These are phyloP conservation scores for Clavispora asparagi DNA, from an alignment of 805 yeast species.

Conservation along the genomic window DNA sequence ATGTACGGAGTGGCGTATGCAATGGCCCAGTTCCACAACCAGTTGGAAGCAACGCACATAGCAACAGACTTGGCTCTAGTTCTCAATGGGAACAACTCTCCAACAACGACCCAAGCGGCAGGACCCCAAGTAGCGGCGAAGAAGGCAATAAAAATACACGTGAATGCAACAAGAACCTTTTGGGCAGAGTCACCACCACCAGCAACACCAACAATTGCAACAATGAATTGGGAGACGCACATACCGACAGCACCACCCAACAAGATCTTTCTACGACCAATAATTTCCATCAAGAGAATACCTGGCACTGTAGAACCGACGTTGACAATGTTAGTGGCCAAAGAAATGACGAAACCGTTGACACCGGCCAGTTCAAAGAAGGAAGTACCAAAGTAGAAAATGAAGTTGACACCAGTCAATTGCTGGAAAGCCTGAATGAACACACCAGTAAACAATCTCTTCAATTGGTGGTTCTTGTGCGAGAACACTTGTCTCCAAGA, in stretches of 20 bases:
- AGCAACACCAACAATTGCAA: slow-evolving; percentile 55
- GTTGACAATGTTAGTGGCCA: slow-evolving; percentile 49
- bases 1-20: slow-evolving; percentile 65
- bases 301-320: slow-evolving; percentile 51
- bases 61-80: slow-evolving; percentile 62
- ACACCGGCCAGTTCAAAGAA: slow-evolving; percentile 49
- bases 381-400: slow-evolving; percentile 57
- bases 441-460: slow-evolving; percentile 54
- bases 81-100: slow-evolving; percentile 64
- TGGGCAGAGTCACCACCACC: slow-evolving; percentile 34
- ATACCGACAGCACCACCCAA: slow-evolving; percentile 47
- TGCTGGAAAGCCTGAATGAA: slow-evolving; percentile 58
- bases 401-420: slow-evolving; percentile 57
- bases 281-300: slow-evolving; percentile 41
- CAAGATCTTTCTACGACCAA: slow-evolving; percentile 50
- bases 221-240: slow-evolving; percentile 52
- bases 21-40: slow-evolving; percentile 58
- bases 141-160: slow-evolving; percentile 56
- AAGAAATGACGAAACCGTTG: slow-evolving; percentile 46
- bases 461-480: slow-evolving; percentile 58
- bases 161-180: slow-evolving; percentile 27
- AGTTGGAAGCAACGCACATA: slow-evolving; percentile 57
- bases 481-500: slow-evolving; percentile 58
- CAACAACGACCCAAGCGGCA: slow-evolving; percentile 56
- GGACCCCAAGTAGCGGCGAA: slow-evolving; percentile 76